Base-by-base conservation (phyloP, 2,329 filamentous ascomycete genomes). In the Alternaria panax region DNA sequence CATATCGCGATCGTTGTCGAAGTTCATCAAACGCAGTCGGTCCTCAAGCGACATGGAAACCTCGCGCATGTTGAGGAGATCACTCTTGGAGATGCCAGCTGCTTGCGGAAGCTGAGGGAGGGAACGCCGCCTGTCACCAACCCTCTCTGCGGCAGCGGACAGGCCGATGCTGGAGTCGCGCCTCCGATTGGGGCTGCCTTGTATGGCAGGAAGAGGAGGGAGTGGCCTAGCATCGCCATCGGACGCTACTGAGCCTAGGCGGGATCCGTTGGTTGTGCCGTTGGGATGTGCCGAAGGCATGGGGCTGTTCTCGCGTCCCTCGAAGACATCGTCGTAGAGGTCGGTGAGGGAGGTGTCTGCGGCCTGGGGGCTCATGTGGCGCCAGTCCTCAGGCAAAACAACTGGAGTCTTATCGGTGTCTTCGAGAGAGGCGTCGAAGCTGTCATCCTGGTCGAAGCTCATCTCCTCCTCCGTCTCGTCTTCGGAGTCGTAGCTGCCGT, bases 381-480 rank as follows among this genome's bases (percentile, higher is more conserved):
- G 88, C 95, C 95, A 99, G 75, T 97, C 93, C 71, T 98, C 95
- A 0, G 95, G 95, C 22, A 96, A 87, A n/a, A 99, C 94, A 11
- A 99, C 95, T 0, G 95, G 95, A 1, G 95, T 98, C 83, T 98
- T 98, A 73, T 96, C 92, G 5, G 92, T 94, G 73, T 98, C 94
- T 79, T 98, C 94, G 1, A 98, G 85, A 7, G 93, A 96, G 14
- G 92, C 94, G 78, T 98, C 94, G 69, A 98, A 98, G 80, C 94
- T 97, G 74, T 97, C 94, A 41, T 94, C 92, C 42, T 86, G 85
- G 54, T 84, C 82, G 60, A 83, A 84, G 73, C 80, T 91, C 40
- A 93, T 87, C 18, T 91, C 89, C 28, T 90, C 88, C 30, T 91
- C 88, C 2, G 82, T 82, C n/a, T 91, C 89, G 25, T 90, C 88